phyloP scores from a whole-genome alignment of 2,329 filamentous ascomycete species.

The Pseudogymnoascus sp. region DNA sequence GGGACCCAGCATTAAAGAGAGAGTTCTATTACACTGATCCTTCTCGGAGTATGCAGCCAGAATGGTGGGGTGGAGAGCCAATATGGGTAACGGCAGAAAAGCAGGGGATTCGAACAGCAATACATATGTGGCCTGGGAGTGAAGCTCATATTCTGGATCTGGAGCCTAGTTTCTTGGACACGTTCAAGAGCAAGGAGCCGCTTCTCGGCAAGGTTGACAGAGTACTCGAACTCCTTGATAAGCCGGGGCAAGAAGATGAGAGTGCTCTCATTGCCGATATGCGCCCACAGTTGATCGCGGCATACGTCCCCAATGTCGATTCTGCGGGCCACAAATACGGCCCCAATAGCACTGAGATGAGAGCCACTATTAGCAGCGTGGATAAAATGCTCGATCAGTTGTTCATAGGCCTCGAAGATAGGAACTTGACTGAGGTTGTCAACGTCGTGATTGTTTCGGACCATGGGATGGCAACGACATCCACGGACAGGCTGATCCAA shows the following conservation, averaged over 20 bases:
- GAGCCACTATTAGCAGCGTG: slow-evolving; percentile 65
- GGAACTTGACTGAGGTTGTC: slow-evolving; percentile 82
- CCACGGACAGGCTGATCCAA: slow-evolving; percentile 70
- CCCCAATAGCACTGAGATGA: slow-evolving; percentile 90
- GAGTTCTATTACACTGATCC: slow-evolving; percentile 87
- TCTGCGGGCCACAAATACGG: slow-evolving; percentile 78
- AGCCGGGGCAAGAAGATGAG: slow-evolving; percentile 60
- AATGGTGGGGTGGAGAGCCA: slow-evolving; percentile 90
- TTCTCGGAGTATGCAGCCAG: slow-evolving; percentile 63
- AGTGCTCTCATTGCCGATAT: slow-evolving; percentile 42
- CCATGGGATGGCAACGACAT: slow-evolving; percentile 96
- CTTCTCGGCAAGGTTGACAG: slow-evolving; percentile 69
- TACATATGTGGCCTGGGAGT: slow-evolving; percentile 98
- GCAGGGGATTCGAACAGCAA: slow-evolving; percentile 66
- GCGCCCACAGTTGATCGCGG: slow-evolving; percentile 83
- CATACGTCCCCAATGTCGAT: slow-evolving; percentile 92
- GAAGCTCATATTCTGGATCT: slow-evolving; percentile 74
- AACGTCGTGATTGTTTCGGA: slow-evolving; percentile 96
- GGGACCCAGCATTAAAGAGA: slow-evolving; percentile 67
- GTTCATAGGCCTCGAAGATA: slow-evolving; percentile 64
- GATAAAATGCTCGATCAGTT: slow-evolving; percentile 75
- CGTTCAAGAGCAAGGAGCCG: slow-evolving; percentile 69
- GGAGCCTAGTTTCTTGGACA: slow-evolving; percentile 74
- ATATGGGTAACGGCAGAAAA: slow-evolving; percentile 89
- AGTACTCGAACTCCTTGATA: slow-evolving; percentile 75